A percentile compares a stretch with the other conserved stretches of the same genome.
Evolutionary conservation across 2,329 filamentous ascomycete genomes (phyloP).

Genomic region (Pyrenochaeta sp.): DNA sequence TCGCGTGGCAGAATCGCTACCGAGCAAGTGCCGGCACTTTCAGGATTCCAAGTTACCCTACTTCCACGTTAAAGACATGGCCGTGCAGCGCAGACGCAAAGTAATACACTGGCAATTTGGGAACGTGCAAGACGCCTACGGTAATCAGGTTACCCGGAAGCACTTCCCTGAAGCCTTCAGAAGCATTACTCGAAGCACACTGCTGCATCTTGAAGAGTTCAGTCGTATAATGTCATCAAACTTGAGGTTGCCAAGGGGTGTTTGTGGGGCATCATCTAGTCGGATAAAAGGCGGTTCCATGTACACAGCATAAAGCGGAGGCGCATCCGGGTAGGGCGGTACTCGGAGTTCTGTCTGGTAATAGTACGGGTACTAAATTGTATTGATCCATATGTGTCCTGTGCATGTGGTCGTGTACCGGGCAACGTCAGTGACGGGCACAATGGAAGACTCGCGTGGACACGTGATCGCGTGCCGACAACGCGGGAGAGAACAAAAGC

Average conservation of each 20-base stretch:
- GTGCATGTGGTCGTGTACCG: no score
- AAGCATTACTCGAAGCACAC: no score
- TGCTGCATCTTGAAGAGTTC: no score
- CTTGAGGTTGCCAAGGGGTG: not conserved
- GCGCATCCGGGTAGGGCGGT: not conserved
- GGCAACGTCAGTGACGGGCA: no score
- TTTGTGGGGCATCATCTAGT: conserved; percentile 6
- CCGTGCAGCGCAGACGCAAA: no score
- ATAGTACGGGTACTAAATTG: no score
- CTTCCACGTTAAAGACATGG: no score
- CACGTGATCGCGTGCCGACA: conserved; percentile 1
- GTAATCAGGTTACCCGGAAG: no score
- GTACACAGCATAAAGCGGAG: not conserved
- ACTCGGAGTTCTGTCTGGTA: not conserved
- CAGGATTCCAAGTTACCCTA: not conserved
- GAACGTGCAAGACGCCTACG: no score
- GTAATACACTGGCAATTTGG: not conserved
- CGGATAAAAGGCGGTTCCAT: conserved; percentile 7
- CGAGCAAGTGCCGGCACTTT: conserved; percentile 1
- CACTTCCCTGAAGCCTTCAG: no score
- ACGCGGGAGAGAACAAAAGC: not conserved
- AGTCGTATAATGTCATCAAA: no score
- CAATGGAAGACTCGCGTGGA: not conserved
- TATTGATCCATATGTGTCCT: no score
- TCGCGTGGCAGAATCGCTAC: not conserved